phyloP scores from a whole-genome alignment of 257 asterid species.

The Nicotiana benthamiana region DNA sequence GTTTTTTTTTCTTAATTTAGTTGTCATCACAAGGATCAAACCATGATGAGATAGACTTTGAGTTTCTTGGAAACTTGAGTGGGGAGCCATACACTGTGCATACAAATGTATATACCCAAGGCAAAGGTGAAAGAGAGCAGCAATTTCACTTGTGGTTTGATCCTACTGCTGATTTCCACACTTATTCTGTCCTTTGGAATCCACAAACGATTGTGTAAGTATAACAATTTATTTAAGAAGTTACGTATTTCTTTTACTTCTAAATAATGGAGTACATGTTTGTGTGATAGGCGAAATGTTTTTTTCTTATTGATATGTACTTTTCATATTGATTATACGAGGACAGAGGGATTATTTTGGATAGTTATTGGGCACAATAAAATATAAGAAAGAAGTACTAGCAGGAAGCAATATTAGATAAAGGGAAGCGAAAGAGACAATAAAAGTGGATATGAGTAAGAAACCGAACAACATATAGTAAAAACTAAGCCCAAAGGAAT shows the following conservation, averaged over 20 bases:
- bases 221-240: not conserved
- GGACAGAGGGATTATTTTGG: too few species aligned
- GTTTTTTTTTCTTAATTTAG: conserved; percentile 8
- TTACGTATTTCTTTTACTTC: not conserved
- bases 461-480: too few species aligned
- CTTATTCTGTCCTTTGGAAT: conserved; percentile 40
- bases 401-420: too few species aligned
- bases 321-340: too few species aligned
- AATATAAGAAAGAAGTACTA: too few species aligned
- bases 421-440: too few species aligned
- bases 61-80: conserved; percentile 61
- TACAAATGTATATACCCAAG: conserved; percentile 55
- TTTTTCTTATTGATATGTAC: too few species aligned
- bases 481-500: too few species aligned
- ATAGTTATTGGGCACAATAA: too few species aligned
- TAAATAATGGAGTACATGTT: too few species aligned
- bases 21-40: conserved; percentile 44
- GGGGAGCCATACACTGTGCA: conserved; percentile 59
- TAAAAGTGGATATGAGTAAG: too few species aligned
- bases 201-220: conserved; percentile 46
- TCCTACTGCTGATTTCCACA: conserved; percentile 51
- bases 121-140: conserved; percentile 57
- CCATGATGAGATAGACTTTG: conserved; percentile 73
- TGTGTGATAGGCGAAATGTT: too few species aligned
- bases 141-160: conserved; percentile 70